Evolutionary conservation across 305 asterid genomes (phyloP), one percentile per base, ranked within the genome.

Genomic region (Plantago coronopus): DNA sequence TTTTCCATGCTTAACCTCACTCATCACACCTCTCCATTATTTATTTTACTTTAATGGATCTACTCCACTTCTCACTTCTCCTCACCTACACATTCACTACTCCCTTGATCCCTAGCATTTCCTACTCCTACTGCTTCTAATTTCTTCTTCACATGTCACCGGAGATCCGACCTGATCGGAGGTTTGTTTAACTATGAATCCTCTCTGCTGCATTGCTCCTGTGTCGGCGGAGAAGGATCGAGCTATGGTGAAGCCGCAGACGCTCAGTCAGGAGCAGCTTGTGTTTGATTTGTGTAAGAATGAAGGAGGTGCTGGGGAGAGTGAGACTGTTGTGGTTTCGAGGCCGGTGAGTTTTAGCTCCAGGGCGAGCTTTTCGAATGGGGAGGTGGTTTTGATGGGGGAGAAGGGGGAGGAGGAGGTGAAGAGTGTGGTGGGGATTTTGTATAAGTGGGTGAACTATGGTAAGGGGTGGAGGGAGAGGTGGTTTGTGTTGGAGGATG

Each of bases 201-300:
- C 99, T 15, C 81, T 93, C 42, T 93, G 97, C 89, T 93, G 99
- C 99, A 93, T 93, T 89, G 99, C 99, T 63, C 97, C 99, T 54
- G 97, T 93, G 34, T 82, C 97, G 73, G 80, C 81, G n/a, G 97
- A 93, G 31, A 81, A 83, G 60, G 99, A 93, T 83, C 94, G 80
- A 50, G 76, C 81, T 53, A 85, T 83, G 48, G 81, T 89, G 55
- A 93, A 77, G 80, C 71, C 91, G 42, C 89, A 76, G 70, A 72
- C 84, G 60, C 87, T 74, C 62, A 66, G 80, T 67, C 85, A 84
- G 17, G 75, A 68, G 72, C 65, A 79, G 27, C 58, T 19, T 4
- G 15, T 53, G 0, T 7, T 15, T 1, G 42, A 34, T 8, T 34
- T 9, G 2, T 14, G 27, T 25, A 13, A 25, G 0, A 53, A 10